phyloP scores from a whole-genome alignment of 306 rosid genomes.

The Betula pendula region DNA sequence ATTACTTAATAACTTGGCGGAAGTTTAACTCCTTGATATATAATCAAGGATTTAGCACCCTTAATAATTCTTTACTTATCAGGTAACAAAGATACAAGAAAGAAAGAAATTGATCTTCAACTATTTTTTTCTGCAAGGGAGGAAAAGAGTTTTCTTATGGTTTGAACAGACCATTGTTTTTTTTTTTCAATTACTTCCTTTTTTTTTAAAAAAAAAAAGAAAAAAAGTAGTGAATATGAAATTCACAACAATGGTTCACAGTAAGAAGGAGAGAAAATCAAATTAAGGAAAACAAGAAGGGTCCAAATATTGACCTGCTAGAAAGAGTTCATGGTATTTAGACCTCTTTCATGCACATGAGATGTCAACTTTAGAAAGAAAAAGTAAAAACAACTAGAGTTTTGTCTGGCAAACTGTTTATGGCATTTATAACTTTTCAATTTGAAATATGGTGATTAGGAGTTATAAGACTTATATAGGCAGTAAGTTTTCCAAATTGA shows the following conservation, averaged over 20 bases:
- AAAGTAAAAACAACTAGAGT: background rate
- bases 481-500: background rate
- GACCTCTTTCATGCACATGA: background rate
- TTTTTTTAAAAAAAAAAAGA: background rate
- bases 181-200: background rate
- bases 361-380: background rate
- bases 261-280: background rate
- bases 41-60: background rate
- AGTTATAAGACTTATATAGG: background rate
- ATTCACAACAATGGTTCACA: background rate
- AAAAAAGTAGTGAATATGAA: background rate
- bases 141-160: background rate
- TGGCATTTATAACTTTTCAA: background rate
- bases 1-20: background rate
- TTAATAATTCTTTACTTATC: background rate
- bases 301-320: background rate
- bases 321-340: conserved; percentile 10
- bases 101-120: background rate
- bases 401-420: background rate
- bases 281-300: background rate
- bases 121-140: background rate
- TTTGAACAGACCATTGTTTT: background rate
- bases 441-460: background rate
- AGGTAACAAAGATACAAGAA: background rate
- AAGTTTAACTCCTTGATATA: background rate